Evolutionary conservation across 169 alveolate species (phyloP).

Genomic region (Ichthyophthirius multifiliis): DNA sequence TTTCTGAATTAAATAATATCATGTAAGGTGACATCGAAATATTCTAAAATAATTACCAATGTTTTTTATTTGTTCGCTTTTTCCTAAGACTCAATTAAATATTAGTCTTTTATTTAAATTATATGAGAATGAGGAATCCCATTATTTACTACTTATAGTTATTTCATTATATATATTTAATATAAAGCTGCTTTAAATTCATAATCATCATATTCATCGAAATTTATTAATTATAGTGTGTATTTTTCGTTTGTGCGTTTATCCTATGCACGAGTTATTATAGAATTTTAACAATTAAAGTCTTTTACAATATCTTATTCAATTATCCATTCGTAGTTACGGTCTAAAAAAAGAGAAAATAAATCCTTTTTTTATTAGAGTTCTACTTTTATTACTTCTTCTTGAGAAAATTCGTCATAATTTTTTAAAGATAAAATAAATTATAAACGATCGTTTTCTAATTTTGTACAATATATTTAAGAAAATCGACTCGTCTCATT

Average conservation of each 20-base stretch:
- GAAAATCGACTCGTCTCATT: not conserved
- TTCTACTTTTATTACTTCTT: constrained; percentile 25
- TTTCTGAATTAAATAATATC: constrained; percentile 40
- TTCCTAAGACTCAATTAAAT: constrained; percentile 23
- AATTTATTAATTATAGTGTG: constrained; percentile 24
- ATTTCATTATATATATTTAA: constrained; percentile 17
- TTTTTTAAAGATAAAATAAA: constrained; percentile 33
- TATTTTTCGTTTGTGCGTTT: constrained; percentile 27
- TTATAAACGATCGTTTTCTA: constrained; percentile 2
- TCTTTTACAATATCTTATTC: constrained; percentile 27
- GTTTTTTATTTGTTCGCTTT: constrained; percentile 8
- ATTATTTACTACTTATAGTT: not conserved
- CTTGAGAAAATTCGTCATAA: constrained; percentile 25
- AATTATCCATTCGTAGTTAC: constrained; percentile 5
- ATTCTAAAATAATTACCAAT: constrained; percentile 23
- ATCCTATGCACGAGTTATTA: constrained; percentile 21
- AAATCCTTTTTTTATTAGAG: constrained; percentile 9
- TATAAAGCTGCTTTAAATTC: constrained; percentile 35
- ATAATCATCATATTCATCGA: constrained; percentile 33
- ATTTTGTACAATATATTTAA: not conserved
- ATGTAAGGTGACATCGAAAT: constrained; percentile 33
- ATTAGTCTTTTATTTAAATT: constrained; percentile 15
- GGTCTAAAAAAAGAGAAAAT: constrained; percentile 8
- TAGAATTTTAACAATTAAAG: constrained; percentile 21
- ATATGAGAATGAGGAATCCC: not conserved